Evolutionary conservation across 768 basidiomycete species (phyloP).

Genomic region (Cyclocybe cylindracea): DNA sequence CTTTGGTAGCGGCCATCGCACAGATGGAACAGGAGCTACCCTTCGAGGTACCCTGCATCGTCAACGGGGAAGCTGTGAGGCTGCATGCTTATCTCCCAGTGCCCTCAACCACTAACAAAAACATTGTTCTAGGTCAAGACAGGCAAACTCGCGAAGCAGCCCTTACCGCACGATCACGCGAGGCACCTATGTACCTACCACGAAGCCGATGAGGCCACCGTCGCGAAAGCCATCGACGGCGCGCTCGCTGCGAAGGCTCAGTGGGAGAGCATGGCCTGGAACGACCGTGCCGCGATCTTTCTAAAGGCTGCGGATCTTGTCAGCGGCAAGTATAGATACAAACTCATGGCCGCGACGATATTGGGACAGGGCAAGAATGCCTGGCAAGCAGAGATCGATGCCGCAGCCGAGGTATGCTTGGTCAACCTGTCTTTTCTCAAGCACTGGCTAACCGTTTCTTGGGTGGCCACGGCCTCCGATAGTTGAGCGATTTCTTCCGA

Average conservation of each 20-base stretch:
- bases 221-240: slow-evolving; percentile 80
- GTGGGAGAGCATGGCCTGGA: slow-evolving; percentile 97
- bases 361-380: slow-evolving; percentile 98
- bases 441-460: background rate
- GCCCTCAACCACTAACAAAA: background rate
- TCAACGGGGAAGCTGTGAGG: slow-evolving; percentile 84
- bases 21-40: slow-evolving; percentile 85
- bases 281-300: slow-evolving; percentile 96
- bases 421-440: background rate
- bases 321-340: slow-evolving; percentile 94
- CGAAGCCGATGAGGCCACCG: slow-evolving; percentile 78
- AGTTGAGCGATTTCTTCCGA: slow-evolving; percentile 92
- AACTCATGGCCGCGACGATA: slow-evolving; percentile 94
- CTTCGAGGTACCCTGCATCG: slow-evolving; percentile 90
- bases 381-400: slow-evolving; percentile 99
- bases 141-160: slow-evolving; percentile 75
- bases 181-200: slow-evolving; percentile 83
- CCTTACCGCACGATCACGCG: slow-evolving; percentile 85
- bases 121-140: slow-evolving; percentile 64
- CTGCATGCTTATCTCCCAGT: slow-evolving; percentile 3
- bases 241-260: slow-evolving; percentile 82
- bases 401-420: slow-evolving; percentile 85
- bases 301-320: slow-evolving; percentile 96
- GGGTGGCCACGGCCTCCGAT: background rate
- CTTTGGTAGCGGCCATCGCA: slow-evolving; percentile 67